Percentiles rank a stretch among this genome's conserved stretches.
These are phyloP conservation scores for Scheffersomyces amazonensis DNA, from an alignment of 805 yeast genomes.

Conservation along the genomic window DNA sequence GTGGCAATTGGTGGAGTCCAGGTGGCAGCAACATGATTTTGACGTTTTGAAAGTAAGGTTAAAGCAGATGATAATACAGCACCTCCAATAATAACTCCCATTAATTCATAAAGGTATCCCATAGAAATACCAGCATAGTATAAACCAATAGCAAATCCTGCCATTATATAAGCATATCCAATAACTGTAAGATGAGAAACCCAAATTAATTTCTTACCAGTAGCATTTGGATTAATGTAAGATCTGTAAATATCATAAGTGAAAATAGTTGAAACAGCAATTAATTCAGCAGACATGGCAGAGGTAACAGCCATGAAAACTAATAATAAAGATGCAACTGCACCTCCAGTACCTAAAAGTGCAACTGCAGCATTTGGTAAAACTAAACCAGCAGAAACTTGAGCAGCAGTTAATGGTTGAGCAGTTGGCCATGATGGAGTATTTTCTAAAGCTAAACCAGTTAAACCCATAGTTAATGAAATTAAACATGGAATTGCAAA, in stretches of 20 bases:
- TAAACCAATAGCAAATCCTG: slow-evolving; percentile 80
- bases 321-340: slow-evolving; percentile 73
- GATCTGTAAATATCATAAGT: slow-evolving; percentile 84
- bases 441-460: slow-evolving; percentile 69
- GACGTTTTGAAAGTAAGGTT: slow-evolving; percentile 61
- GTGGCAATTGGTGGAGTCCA: slow-evolving; percentile 80
- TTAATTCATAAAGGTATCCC: slow-evolving; percentile 83
- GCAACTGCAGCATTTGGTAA: slow-evolving; percentile 80
- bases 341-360: slow-evolving; percentile 83
- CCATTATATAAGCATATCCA: slow-evolving; percentile 58
- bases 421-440: slow-evolving; percentile 81
- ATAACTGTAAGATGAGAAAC: slow-evolving; percentile 69
- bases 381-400: slow-evolving; percentile 79
- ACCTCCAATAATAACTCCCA: slow-evolving; percentile 87
- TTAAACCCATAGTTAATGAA: slow-evolving; percentile 85
- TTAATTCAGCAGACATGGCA: slow-evolving; percentile 88
- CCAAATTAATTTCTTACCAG: slow-evolving; percentile 67
- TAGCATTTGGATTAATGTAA: slow-evolving; percentile 75
- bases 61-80: slow-evolving; percentile 78
- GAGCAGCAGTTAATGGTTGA: slow-evolving; percentile 56
- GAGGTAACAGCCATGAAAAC: slow-evolving; percentile 92
- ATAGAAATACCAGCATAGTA: slow-evolving; percentile 78
- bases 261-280: slow-evolving; percentile 81
- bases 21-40: slow-evolving; percentile 67
- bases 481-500: slow-evolving; percentile 83